phyloP scores from a whole-genome alignment of 108 stramenopile genomes.

The Licmophora abbreviata region DNA sequence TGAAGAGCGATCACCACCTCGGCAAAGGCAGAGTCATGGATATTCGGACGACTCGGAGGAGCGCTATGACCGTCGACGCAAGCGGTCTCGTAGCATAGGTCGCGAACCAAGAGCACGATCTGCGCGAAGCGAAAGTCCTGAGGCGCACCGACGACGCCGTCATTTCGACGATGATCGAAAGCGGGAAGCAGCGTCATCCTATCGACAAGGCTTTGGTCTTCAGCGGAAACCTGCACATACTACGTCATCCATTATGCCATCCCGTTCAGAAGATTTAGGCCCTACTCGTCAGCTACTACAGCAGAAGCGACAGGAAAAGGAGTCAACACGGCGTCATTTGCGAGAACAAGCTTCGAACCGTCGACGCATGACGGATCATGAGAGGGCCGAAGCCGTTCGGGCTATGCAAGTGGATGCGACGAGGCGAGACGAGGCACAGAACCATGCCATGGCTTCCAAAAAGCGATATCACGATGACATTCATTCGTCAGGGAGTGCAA shows the following conservation, averaged over 20 bases:
- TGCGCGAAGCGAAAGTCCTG: no score
- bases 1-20: constrained; percentile 1
- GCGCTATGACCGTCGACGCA: no score
- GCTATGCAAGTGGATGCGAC: constrained; percentile 38
- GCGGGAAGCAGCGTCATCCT: neutral
- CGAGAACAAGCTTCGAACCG: constrained; percentile 8
- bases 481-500: neutral
- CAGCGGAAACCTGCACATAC: no score
- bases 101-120: no score
- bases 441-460: neutral
- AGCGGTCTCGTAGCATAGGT: no score
- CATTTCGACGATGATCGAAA: no score
- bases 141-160: no score
- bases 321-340: constrained; percentile 23
- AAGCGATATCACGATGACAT: neutral
- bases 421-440: constrained; percentile 2
- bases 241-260: no score
- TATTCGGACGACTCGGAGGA: no score
- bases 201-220: no score
- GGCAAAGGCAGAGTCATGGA: no score
- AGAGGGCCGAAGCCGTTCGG: constrained; percentile 27
- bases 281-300: constrained; percentile 45
- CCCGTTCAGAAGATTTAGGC: constrained; percentile 46
- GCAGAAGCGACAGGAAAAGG: constrained; percentile 37
- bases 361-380: constrained; percentile 18